phyloP scores from a whole-genome alignment of 139 green algal genomes.

The Auxenochlorella pyrenoidosa region DNA sequence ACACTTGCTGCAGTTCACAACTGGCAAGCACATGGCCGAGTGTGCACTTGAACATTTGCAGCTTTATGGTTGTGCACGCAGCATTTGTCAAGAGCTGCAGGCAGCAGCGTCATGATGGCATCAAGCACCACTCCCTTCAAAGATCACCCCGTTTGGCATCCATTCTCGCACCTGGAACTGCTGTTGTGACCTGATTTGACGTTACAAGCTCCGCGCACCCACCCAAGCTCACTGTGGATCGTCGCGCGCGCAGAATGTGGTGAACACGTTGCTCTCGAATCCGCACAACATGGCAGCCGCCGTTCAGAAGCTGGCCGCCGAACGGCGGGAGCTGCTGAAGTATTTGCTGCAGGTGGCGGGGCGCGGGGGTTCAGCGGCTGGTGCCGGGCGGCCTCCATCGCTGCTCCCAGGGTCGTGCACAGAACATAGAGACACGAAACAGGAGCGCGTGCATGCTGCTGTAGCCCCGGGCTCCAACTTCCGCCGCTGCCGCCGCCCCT shows the following conservation, averaged over 20 bases:
- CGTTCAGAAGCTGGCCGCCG: not conserved
- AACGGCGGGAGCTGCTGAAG: conserved; percentile 8
- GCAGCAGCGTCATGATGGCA: too few relatives aligned
- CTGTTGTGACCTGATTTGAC: too few relatives aligned
- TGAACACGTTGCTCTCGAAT: too few relatives aligned
- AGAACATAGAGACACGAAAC: not conserved
- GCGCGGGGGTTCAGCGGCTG: not conserved
- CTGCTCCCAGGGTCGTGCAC: not conserved
- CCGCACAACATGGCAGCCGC: too few relatives aligned
- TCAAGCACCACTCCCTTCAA: not conserved
- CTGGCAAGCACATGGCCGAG: too few relatives aligned
- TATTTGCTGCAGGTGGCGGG: not conserved
- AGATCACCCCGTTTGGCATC: not conserved
- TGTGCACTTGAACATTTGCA: too few relatives aligned
- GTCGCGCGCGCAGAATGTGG: too few relatives aligned
- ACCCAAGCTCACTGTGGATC: too few relatives aligned
- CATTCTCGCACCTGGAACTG: not conserved
- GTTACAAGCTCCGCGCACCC: too few relatives aligned
- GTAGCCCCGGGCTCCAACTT: not conserved
- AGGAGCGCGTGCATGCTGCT: not conserved
- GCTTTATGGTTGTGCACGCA: too few relatives aligned
- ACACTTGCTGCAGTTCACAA: too few relatives aligned
- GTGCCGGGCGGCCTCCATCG: not conserved
- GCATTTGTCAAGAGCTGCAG: too few relatives aligned
- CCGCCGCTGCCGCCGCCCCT: not conserved